Evolutionary conservation across 148 eudicot species (phyloP), one percentile per base, ranked within the genome.

Genomic region (Camellia japonica): DNA sequence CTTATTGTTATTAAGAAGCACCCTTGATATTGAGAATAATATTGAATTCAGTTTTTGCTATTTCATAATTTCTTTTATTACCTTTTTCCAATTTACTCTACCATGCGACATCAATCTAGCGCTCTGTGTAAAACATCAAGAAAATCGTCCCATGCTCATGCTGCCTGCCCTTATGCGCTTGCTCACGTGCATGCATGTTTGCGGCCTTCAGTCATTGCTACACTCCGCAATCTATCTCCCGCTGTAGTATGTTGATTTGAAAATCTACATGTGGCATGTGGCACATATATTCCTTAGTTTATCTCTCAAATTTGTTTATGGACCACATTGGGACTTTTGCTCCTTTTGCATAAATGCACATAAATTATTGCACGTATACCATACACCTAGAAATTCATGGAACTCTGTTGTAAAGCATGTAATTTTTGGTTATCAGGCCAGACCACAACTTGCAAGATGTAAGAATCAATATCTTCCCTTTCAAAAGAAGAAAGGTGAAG

Each of bases 371-470:
- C 41, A 30, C 1, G 10, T 71, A 9, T 12, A 20, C 49, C 7
- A 10, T 65, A 11, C 71, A 54, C 19, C 55, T 8, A 38, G 74
- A 49, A 16, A 71, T n/a, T 1, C 13, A 7, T 51, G 9, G 38
- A 71, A 19, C n/a, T 55, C 61, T 55, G 13, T 58, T 58, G 60
- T 74, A 10, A 74, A 41, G 19, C 62, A 18, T 15, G 16, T 42
- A 16, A 38, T 46, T 44, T 74, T 68, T 81, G 64, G 43, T 75
- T 78, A 42, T 67, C 90, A 95, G 99, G 98, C 95, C 97, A 15
- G 99, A 95, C 84, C 97, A 95, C 84, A 92, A 85, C 82, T 86
- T 95, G 89, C 95, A 92, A 86, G 99, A 95, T 88, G 89, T 95
- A 75, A 90, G 94, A 77, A 86, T 87, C 73, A 95, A 92, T 83